These are phyloP conservation scores for Pseudocercospora fijiensis DNA, from an alignment of 2,329 filamentous ascomycete genomes.

Conservation along the genomic window DNA sequence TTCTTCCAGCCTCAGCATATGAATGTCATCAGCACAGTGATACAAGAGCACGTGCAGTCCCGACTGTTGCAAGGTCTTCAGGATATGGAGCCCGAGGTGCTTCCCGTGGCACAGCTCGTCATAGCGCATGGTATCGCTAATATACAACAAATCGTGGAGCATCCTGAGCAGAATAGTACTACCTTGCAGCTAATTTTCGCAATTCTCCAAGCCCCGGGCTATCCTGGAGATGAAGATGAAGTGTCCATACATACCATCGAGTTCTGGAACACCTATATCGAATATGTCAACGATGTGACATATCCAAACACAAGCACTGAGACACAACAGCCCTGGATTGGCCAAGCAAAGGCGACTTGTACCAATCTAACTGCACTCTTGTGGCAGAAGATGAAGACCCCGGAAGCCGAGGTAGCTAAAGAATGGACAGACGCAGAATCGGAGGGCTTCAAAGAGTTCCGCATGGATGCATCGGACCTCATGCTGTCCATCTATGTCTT, in stretches of 20 bases:
- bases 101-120: conserved; percentile 63
- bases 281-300: conserved; percentile 60
- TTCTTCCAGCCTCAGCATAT: conserved; percentile 63
- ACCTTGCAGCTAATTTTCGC: conserved; percentile 59
- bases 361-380: conserved; percentile 50
- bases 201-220: conserved; percentile 64
- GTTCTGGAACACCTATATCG: conserved; percentile 77
- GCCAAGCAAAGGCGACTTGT: conserved; percentile 58
- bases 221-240: conserved; percentile 69
- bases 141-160: conserved; percentile 59
- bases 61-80: conserved; percentile 57
- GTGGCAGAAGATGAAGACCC: conserved; percentile 50
- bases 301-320: conserved; percentile 48
- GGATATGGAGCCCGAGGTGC: conserved; percentile 57
- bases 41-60: conserved; percentile 50
- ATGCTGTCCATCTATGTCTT: conserved; percentile 67
- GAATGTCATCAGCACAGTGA: conserved; percentile 56
- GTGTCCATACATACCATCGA: conserved; percentile 73
- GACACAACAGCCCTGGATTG: conserved; percentile 55
- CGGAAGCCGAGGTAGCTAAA: conserved; percentile 56
- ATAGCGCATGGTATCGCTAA: conserved; percentile 68
- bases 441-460: conserved; percentile 55
- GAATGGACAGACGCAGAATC: conserved; percentile 66
- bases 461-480: conserved; percentile 76
- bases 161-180: conserved; percentile 52